Percentiles rank a stretch among this genome's conserved stretches.
phyloP scores from a whole-genome alignment of 495 filamentous ascomycete genomes.

The Penicillium crystallinum region DNA sequence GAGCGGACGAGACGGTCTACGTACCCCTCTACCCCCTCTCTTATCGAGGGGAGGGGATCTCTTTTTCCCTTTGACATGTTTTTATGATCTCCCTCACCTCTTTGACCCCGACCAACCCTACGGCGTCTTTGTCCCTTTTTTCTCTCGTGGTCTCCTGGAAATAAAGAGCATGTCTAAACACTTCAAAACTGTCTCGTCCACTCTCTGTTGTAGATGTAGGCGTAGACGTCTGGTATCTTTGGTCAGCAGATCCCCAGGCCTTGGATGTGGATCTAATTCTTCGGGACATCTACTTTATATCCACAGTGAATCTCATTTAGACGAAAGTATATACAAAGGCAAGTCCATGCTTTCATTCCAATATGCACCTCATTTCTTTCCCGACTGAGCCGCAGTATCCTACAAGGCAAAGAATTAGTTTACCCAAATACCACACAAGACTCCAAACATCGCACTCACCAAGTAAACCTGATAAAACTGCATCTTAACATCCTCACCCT shows the following conservation, averaged over 20 bases:
- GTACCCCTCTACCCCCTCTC: constrained; percentile 6
- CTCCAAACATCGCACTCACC: constrained; percentile 35
- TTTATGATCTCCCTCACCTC: constrained; percentile 26
- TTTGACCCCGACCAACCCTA: constrained; percentile 25
- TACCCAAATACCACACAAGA: not conserved
- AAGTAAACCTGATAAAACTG: constrained; percentile 63
- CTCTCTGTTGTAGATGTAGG: constrained; percentile 7
- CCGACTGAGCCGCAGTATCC: constrained; percentile 38
- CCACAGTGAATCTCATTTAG: not conserved
- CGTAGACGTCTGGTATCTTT: constrained; percentile 1
- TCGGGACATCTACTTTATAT: not conserved
- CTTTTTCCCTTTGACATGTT: constrained; percentile 22
- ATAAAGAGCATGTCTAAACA: constrained; percentile 36
- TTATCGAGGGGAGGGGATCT: constrained; percentile 13
- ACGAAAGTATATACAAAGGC: not conserved
- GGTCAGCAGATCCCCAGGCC: not conserved
- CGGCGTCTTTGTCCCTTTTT: constrained; percentile 30
- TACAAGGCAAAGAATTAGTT: constrained; percentile 10
- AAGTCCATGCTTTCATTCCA: not conserved
- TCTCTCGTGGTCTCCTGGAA: constrained; percentile 36
- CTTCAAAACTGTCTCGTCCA: constrained; percentile 22
- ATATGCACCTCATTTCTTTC: constrained; percentile 24
- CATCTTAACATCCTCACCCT: constrained; percentile 48
- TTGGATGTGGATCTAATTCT: not conserved
- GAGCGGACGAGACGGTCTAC: constrained; percentile 22